Base-by-base conservation (phyloP, 2,329 filamentous ascomycete species). In the Cladosporium austrohemisphaericum region DNA sequence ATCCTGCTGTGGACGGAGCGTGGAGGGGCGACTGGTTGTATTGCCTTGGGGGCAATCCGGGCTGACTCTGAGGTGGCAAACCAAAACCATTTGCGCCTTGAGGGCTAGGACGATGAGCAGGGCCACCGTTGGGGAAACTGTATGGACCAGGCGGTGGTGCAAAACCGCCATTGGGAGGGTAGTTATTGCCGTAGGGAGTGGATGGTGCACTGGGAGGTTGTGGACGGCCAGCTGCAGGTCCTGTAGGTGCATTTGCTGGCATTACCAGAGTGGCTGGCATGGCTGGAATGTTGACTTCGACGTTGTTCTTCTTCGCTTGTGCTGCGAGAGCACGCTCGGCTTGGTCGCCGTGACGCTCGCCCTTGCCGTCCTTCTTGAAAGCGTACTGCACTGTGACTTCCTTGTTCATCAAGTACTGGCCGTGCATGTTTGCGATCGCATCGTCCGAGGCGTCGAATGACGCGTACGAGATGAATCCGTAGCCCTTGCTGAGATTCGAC, bases 351-450 rank as follows among this genome's bases (percentile, higher is more conserved):
- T 98, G 93, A 51, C 93, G 79, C 72, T 97, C 92, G 60, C 92
- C 92, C 73, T 95, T 95, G 59, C 93, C 93, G 64, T 98, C 93
- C 72, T 97, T 97, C 78, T 98, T 98, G 79, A 95, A 97, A 31
- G 93, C 93, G 69, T 97, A 98, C 70, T 97, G 92, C 36, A 98
- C 93, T 2, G 86, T 88, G 60, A 97, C 86, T 69, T 95, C 88
- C 73, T 95, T 95, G 76, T 93, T 95, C 77, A 95, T 91, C 53
- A 98, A 81, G 70, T 93, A 97, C 72, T 97, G 91, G 44, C 89
- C 89, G 67, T 95, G 87, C 86, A 98, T 91, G 67, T 92, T 93
- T 57, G 84, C 79, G 55, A 95, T 88, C 33, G 93, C 91, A 54
- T 88, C 85, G 64, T 98, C 93, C 9, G 89, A 93, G 59, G 89